Base-by-base conservation (phyloP, 2,329 filamentous ascomycete species). In the Cladosporium sp. region DNA sequence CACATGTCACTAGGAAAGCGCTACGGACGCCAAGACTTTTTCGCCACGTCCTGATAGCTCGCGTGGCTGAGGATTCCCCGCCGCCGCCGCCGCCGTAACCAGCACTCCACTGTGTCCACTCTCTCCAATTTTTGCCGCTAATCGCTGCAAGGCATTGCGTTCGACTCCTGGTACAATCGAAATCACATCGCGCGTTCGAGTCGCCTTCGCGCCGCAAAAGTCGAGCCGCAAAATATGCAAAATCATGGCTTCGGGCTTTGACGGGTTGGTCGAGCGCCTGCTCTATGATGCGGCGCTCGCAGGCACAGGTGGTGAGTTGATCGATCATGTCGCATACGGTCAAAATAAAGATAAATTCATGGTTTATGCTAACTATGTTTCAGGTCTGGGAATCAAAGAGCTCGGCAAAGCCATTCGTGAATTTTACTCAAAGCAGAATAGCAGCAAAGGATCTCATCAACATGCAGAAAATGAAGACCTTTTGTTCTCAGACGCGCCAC, bases 201-300 rank as follows among this genome's bases (percentile, higher is more conserved):
- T 34, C 25, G 25, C 25, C 24, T 25, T 45, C 17, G 42, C 42
- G 42, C 42, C 42, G 28, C 25, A 17, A n/a, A 10, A 28, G 22
- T 25, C 22, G 12, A n/a, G 13, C 28, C 42, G 42, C 24, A 17
- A 37, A 55, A 37, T 12, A 55, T 55, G 52, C 40, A 40, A 55
- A 20, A 55, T 15, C 19, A 58, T 58, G 56, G 56, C 56, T 17
- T 52, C 42, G 58, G 79, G 79, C 56, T 73, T 84, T 59, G 82
- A 83, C 66, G 76, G 79, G 50, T 71, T 87, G 62, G 76, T 86
- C 60, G 78, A 84, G 66, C 81, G 77, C 70, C 66, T 86, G 57
- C 73, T 86, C 48, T 77, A 79, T 59, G 80, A 84, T 70, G 79
- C 86, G 68, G 83, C 83, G 22, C 75, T 85, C 47, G 78, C 77